phyloP scores from a whole-genome alignment of 768 basidiomycete genomes.

The Hypsizygus marmoreus region DNA sequence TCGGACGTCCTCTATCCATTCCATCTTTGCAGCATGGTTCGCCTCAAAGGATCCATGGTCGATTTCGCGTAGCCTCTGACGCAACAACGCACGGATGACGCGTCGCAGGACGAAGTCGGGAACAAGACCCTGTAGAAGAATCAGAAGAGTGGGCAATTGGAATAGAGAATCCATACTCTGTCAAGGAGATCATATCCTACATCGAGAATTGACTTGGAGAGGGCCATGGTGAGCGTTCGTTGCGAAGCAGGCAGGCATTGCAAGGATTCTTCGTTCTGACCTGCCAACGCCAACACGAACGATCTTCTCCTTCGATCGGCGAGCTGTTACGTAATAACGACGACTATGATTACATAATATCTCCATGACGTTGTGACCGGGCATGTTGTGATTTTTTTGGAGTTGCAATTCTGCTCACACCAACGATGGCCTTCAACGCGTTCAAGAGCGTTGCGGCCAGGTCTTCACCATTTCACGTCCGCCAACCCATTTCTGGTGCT shows the following conservation, averaged over 20 bases:
- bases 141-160: conserved; percentile 8
- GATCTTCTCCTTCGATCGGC: too few relatives aligned
- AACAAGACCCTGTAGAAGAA: conserved; percentile 48
- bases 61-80: conserved; percentile 59
- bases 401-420: not conserved
- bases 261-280: too few relatives aligned
- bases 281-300: too few relatives aligned
- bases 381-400: not conserved
- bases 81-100: conserved; percentile 43
- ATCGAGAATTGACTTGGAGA: conserved; percentile 6
- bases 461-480: conserved; percentile 12
- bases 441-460: conserved; percentile 10
- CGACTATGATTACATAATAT: too few relatives aligned
- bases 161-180: conserved; percentile 16
- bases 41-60: conserved; percentile 58
- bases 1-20: conserved; percentile 61
- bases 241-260: too few relatives aligned
- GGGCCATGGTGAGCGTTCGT: conserved; percentile 6
- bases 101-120: conserved; percentile 54
- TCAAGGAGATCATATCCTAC: conserved; percentile 14
- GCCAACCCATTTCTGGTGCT: conserved; percentile 14
- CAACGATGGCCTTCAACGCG: conserved; percentile 6
- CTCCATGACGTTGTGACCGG: too few relatives aligned
- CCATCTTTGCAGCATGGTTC: conserved; percentile 67
- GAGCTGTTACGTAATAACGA: too few relatives aligned